phyloP scores from a whole-genome alignment of 169 alveolate species.

The Plasmodium adleri region DNA sequence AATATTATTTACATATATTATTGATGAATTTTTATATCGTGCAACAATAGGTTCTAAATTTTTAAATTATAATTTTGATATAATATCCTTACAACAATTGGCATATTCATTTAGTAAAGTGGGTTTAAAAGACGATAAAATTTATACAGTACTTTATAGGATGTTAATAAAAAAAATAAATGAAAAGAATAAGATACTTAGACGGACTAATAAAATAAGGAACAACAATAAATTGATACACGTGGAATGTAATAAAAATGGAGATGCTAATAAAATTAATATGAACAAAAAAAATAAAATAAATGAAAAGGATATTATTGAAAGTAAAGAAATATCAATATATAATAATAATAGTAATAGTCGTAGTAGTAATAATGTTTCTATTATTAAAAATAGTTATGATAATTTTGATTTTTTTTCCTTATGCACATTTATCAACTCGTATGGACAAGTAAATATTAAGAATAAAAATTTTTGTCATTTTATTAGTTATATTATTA shows the following conservation, averaged over 20 bases:
- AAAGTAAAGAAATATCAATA: neutral
- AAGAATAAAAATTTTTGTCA: slow-evolving; percentile 16
- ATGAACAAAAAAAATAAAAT: neutral
- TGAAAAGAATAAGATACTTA: neutral
- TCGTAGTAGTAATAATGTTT: neutral
- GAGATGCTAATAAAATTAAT: neutral
- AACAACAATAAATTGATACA: neutral
- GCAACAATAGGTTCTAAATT: slow-evolving; percentile 68
- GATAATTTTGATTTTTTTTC: slow-evolving; percentile 60
- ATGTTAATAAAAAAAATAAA: slow-evolving; percentile 22
- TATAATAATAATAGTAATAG: neutral
- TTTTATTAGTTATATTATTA: slow-evolving; percentile 61
- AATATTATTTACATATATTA: slow-evolving; percentile 47
- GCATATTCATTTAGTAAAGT: slow-evolving; percentile 71
- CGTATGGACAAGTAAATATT: slow-evolving; percentile 41
- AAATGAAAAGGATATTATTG: neutral
- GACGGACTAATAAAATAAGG: neutral
- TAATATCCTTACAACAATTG: slow-evolving; percentile 54
- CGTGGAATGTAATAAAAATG: neutral
- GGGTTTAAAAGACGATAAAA: slow-evolving; percentile 52
- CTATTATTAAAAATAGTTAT: neutral
- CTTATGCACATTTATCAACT: slow-evolving; percentile 33
- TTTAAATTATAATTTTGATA: slow-evolving; percentile 33
- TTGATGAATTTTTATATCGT: slow-evolving; percentile 69
- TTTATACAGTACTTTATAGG: slow-evolving; percentile 24